These are phyloP conservation scores for Coprinellus micaceus DNA, from an alignment of 768 basidiomycete species.

Conservation along the genomic window DNA sequence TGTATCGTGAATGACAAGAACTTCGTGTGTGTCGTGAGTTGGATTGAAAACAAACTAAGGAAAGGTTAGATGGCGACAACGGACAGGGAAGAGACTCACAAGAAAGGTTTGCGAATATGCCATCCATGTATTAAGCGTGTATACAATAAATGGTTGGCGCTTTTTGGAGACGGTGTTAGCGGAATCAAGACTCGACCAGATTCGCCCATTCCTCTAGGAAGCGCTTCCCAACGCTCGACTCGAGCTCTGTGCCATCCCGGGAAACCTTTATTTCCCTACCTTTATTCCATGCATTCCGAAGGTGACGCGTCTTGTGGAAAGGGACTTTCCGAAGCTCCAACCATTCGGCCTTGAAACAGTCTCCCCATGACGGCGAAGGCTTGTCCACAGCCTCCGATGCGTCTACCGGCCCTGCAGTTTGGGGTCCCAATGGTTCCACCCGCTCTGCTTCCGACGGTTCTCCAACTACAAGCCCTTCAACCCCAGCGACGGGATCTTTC, in stretches of 20 bases:
- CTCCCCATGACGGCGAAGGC: conserved; percentile 52
- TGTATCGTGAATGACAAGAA: conserved; percentile 54
- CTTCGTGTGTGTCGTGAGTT: conserved; percentile 28
- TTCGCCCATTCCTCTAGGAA: conserved; percentile 71
- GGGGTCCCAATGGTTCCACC: too few relatives aligned
- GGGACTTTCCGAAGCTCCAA: conserved; percentile 64
- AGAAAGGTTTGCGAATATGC: background rate
- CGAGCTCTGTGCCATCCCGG: conserved; percentile 88
- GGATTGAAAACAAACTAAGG: background rate
- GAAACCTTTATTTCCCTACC: conserved; percentile 79
- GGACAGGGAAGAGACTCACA: background rate
- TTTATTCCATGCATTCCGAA: conserved; percentile 93
- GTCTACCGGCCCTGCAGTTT: conserved; percentile 4
- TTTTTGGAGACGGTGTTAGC: background rate
- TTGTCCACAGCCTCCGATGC: conserved; percentile 17
- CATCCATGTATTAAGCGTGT: conserved; percentile 1
- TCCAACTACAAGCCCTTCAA: conserved; percentile 5
- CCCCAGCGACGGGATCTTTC: conserved; percentile 13
- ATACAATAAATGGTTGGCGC: conserved; percentile 1
- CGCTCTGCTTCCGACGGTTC: conserved; percentile 21
- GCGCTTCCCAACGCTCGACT: conserved; percentile 67
- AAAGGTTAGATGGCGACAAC: background rate
- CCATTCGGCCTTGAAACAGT: conserved; percentile 84
- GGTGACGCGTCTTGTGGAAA: conserved; percentile 71
- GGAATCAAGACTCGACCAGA: background rate